phyloP scores from a whole-genome alignment of 208 protist genomes.

The Leishmania mexicana region DNA sequence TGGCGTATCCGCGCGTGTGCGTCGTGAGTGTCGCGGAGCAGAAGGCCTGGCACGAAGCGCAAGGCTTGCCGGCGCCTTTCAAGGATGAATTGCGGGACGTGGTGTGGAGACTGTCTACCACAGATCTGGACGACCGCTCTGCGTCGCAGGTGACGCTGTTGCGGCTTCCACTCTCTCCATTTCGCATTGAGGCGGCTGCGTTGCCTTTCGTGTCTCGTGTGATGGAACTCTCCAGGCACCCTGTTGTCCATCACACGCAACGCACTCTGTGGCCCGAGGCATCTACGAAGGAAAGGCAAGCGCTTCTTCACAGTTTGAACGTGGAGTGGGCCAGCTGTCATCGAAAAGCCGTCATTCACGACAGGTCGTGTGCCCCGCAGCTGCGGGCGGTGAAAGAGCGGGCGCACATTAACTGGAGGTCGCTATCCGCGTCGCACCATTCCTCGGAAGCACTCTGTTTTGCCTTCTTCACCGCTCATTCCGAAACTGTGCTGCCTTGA shows the following conservation, averaged over 20 bases:
- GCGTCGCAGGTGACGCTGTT: slow-evolving; percentile 16
- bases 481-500: not conserved
- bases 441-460: not conserved
- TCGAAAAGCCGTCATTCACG: not conserved
- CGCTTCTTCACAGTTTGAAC: not conserved
- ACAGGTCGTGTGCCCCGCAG: not conserved
- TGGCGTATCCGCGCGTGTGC: slow-evolving; percentile 41
- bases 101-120: not conserved
- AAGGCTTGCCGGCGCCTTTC: not conserved
- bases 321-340: slow-evolving; percentile 10
- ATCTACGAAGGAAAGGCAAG: not conserved
- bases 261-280: not conserved
- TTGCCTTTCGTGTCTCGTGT: slow-evolving; percentile 17
- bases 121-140: not conserved
- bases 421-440: not conserved
- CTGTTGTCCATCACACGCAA: not conserved
- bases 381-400: not conserved
- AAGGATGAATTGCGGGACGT: not conserved
- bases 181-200: slow-evolving; percentile 17
- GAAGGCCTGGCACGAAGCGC: slow-evolving; percentile 13
- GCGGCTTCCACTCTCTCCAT: slow-evolving; percentile 20
- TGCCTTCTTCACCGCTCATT: not conserved
- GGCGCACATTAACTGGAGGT: slow-evolving; percentile 13
- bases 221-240: not conserved
- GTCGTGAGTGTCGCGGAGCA: slow-evolving; percentile 35